phyloP scores from a whole-genome alignment of 2,329 filamentous ascomycete genomes.

The Ascochyta pisi region DNA sequence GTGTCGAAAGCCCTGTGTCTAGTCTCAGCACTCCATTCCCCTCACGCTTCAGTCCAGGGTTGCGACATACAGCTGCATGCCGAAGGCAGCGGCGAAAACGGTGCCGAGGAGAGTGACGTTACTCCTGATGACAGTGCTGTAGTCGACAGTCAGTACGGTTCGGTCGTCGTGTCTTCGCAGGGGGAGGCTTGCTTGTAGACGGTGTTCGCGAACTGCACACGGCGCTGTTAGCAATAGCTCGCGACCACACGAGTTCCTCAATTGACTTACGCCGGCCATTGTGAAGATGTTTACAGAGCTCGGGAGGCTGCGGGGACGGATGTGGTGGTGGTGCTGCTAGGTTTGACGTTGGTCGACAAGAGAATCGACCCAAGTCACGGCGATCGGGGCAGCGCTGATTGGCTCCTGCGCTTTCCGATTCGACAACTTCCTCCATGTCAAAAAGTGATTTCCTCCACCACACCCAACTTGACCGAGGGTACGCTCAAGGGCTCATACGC shows the following conservation, averaged over 20 bases:
- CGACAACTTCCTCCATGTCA: neutral
- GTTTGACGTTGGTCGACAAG: slow-evolving; percentile 27
- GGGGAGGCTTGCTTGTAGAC: slow-evolving; percentile 60
- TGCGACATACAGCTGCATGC: slow-evolving; percentile 83
- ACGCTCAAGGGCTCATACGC: slow-evolving; percentile 5
- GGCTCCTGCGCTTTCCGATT: slow-evolving; percentile 21
- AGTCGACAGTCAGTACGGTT: slow-evolving; percentile 39
- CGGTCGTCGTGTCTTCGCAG: slow-evolving; percentile 22
- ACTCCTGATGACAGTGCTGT: slow-evolving; percentile 81
- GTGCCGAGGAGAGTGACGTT: slow-evolving; percentile 87
- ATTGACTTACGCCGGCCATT: slow-evolving; percentile 67
- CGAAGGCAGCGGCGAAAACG: slow-evolving; percentile 88
- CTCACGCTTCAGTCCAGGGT: neutral
- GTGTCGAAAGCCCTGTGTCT: slow-evolving; percentile 78
- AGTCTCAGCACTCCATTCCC: slow-evolving; percentile 30
- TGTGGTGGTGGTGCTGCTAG: slow-evolving; percentile 33
- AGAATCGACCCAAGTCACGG: slow-evolving; percentile 34
- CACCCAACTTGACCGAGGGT: neutral
- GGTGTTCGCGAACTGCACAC: slow-evolving; percentile 57
- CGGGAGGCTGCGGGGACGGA: slow-evolving; percentile 30
- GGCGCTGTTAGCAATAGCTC: slow-evolving; percentile 33
- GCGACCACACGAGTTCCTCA: slow-evolving; percentile 16
- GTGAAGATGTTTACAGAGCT: slow-evolving; percentile 45
- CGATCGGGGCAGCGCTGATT: slow-evolving; percentile 36
- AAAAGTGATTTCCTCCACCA: slow-evolving; percentile 9